Evolutionary conservation across 148 eudicot species (phyloP), one percentile per base, ranked within the genome.

Genomic region (Simmondsia chinensis): DNA sequence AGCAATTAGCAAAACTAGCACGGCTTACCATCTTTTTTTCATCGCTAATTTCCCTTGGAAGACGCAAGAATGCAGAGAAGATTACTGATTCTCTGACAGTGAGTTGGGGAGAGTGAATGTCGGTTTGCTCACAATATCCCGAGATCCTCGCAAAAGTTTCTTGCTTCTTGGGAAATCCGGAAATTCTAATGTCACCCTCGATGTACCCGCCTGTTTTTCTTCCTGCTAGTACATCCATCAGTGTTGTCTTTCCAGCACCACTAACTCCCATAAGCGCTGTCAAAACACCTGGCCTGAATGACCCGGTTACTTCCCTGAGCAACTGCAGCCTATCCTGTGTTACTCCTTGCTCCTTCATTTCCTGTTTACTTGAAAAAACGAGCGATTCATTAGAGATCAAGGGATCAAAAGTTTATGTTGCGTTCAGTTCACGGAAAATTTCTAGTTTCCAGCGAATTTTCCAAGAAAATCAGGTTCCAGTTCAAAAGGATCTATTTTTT

Each of bases 251-350:
- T 60, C 89, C 89, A 1, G 89, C 89, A 21, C 89, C 89, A 57
- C 89, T 81, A 6, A 81, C 84, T 38, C 89, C 89, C 89, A 81
- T 81, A 7, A 81, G 50, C 9, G 89, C 89, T 5, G 89, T 81
- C 21, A 81, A 34, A 22, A 81, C 74, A 48, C 89, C 89, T 7
- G 89, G 93, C 58, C 86, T 70, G 45, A 82, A 82, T 42, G 82
- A 68, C 37, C 86, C 77, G 0, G 77, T 78, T 38, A 82, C 77
- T 39, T 65, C 82, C 18, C 60, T 56, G 23, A 82, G 93, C 35
- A 82, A 60, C 27, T 78, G 93, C 12, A 82, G 86, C 37, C 70
- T 82, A 19, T 72, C 77, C 57, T 82, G 86, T 28, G 60, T 59
- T 4, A 72, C 75, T 20, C 86, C 93, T 46, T 72, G 74, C 30